Base-by-base conservation (phyloP, 768 basidiomycete species). In the Lepiota subincarnata region DNA sequence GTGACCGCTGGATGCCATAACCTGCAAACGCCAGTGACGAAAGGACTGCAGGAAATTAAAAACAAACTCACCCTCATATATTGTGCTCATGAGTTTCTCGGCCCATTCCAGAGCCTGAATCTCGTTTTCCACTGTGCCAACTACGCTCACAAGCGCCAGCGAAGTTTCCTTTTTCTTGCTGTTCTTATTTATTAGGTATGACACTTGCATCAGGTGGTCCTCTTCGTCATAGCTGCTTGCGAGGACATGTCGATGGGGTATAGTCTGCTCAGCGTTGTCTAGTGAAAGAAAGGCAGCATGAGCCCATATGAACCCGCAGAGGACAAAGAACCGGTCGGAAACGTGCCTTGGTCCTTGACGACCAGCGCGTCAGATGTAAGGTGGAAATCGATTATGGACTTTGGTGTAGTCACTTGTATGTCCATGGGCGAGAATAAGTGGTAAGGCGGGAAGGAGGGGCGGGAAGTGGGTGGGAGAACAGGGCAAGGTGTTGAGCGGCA, bases 11-110 rank as follows among this genome's bases (percentile, higher is more conserved):
- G n/a, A 80, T 66, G 38, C 80, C 87, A 76, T 63, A 43, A 56
- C 60, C 68, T 72, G 50, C 31, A 35, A 19, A 12, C 19, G 35
- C 48, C 36, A 35, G 40, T 45, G 26, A 39, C 13, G 39, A 20
- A 28, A 41, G 19, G 41, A 18, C 28, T 14, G 48, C n/a, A 22
- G 36, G 37, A 48, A 35, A 14, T 43, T 19, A 51, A 47, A 45
- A 38, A 40, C 42, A 19, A 39, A 45, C 70, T 46, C 55, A 84
- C 91, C 85, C 61, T 78, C 73, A 64, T 92, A 92, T 8, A 85
- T 78, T 28, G 71, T 64, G 5, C 75, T 68, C 73, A 86, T 77
- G 18, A 88, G 65, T 3, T 68, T 63, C 44, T 73, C 71, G 13
- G 76, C 74, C 84, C 88, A 92, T 46, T 76, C 70, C 16, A 65